These are phyloP conservation scores for Aspergillus tubingensis DNA, from an alignment of 2,329 filamentous ascomycete genomes.

Conservation along the genomic window DNA sequence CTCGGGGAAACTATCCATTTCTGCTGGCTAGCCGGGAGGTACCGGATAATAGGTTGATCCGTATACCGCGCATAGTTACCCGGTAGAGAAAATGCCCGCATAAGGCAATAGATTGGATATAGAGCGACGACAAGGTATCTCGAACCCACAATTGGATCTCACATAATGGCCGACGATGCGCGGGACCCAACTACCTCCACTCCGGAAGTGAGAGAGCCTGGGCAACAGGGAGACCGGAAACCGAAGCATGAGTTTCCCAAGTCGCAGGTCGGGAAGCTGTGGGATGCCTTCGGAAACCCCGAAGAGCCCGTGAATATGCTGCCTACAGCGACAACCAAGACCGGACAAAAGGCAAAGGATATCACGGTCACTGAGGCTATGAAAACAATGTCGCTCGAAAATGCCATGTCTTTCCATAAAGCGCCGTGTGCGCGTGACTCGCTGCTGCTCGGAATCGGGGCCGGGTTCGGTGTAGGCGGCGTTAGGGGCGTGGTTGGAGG, in stretches of 20 bases:
- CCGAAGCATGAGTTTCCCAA: conserved; percentile 47
- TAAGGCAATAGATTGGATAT: not conserved
- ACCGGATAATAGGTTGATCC: conserved; percentile 17
- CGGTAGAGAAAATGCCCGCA: conserved; percentile 12
- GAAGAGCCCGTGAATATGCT: conserved; percentile 56
- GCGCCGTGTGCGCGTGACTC: conserved; percentile 82
- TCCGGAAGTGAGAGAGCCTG: conserved; percentile 15
- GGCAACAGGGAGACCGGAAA: conserved; percentile 29
- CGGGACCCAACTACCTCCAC: conserved; percentile 28
- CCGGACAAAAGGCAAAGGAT: conserved; percentile 56
- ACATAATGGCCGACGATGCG: conserved; percentile 44
- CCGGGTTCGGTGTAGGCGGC: conserved; percentile 74
- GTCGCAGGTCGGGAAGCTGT: conserved; percentile 51
- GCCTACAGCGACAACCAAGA: conserved; percentile 60
- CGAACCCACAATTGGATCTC: conserved; percentile 4
- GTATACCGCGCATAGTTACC: conserved; percentile 14
- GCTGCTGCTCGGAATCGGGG: conserved; percentile 77
- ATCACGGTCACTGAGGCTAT: conserved; percentile 44
- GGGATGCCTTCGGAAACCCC: conserved; percentile 51
- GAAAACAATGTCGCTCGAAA: conserved; percentile 53
- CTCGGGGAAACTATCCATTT: conserved; percentile 24
- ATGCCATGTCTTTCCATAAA: conserved; percentile 66
- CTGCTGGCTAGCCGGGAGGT: not conserved
- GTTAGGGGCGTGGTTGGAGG: conserved; percentile 74
- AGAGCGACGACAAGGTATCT: conserved; percentile 8